phyloP scores from a whole-genome alignment of 768 basidiomycete genomes.

The Leccinum imitatum region DNA sequence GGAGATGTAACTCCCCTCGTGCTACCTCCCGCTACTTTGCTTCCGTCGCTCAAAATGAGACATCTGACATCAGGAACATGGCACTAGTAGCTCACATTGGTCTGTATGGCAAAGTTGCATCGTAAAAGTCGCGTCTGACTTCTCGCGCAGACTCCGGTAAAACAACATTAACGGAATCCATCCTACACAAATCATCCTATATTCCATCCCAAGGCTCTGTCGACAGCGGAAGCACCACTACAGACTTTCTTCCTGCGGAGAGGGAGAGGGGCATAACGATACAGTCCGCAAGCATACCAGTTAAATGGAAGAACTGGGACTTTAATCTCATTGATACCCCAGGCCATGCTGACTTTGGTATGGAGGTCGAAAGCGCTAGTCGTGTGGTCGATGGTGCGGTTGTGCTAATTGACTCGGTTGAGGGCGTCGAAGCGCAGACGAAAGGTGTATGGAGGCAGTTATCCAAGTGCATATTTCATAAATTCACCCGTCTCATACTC shows the following conservation, averaged over 20 bases:
- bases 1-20: constrained; percentile 13
- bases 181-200: constrained; percentile 73
- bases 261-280: constrained; percentile 90
- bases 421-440: constrained; percentile 90
- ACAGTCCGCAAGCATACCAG: constrained; percentile 88
- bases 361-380: constrained; percentile 94
- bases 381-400: constrained; percentile 88
- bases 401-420: constrained; percentile 85
- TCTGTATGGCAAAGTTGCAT: constrained; percentile 31
- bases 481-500: constrained; percentile 1
- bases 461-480: constrained; percentile 60
- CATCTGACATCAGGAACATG: constrained; percentile 63
- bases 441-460: constrained; percentile 87
- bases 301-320: constrained; percentile 80
- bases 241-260: constrained; percentile 88
- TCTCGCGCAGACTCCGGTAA: constrained; percentile 73
- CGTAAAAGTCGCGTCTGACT: constrained; percentile 3
- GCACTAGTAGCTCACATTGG: constrained; percentile 91
- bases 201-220: constrained; percentile 76
- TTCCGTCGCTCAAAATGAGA: constrained; percentile 30
- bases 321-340: constrained; percentile 91
- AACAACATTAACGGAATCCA: constrained; percentile 87
- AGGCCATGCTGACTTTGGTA: constrained; percentile 94
- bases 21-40: constrained; percentile 20
- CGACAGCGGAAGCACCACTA: constrained; percentile 87